Conservation (phyloP, 352 stramenopile genomes). For the Phytophthora chlamydospora region DNA sequence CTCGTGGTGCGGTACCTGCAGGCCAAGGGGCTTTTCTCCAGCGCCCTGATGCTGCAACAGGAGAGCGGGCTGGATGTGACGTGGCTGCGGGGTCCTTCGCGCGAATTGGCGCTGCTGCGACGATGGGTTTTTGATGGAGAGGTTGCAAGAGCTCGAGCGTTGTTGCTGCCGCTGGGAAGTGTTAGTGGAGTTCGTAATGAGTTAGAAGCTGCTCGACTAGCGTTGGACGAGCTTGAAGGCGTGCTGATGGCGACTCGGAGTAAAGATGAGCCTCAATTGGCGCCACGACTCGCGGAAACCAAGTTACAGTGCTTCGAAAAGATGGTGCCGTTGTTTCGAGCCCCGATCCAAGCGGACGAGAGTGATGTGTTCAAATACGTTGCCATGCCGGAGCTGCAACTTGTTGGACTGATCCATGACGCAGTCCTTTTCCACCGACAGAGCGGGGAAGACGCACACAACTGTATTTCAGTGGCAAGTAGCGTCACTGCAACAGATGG, state of each 20-base stretch:
- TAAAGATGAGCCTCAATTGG: background rate
- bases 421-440: constrained; percentile 33
- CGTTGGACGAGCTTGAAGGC: constrained; percentile 48
- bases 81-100: constrained; percentile 61
- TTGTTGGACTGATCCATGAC: constrained; percentile 50
- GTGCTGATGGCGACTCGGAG: constrained; percentile 27
- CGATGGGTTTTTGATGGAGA: constrained; percentile 62
- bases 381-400: constrained; percentile 41
- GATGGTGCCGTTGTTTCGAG: constrained; percentile 55
- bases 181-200: constrained; percentile 23
- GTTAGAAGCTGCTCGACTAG: constrained; percentile 11
- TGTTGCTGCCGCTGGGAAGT: constrained; percentile 47
- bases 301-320: constrained; percentile 55
- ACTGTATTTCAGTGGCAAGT: constrained; percentile 40
- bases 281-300: constrained; percentile 37
- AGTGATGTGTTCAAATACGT: constrained; percentile 57
- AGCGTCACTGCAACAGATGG: background rate
- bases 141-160: constrained; percentile 35
- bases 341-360: constrained; percentile 37
- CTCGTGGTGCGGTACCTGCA: constrained; percentile 60
- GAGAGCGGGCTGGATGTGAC: constrained; percentile 62
- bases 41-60: constrained; percentile 51
- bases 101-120: constrained; percentile 55
- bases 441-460: constrained; percentile 3
- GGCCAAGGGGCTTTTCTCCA: constrained; percentile 38